Base-by-base conservation (phyloP, 352 stramenopile genomes). In the Pythium dissotocum region DNA sequence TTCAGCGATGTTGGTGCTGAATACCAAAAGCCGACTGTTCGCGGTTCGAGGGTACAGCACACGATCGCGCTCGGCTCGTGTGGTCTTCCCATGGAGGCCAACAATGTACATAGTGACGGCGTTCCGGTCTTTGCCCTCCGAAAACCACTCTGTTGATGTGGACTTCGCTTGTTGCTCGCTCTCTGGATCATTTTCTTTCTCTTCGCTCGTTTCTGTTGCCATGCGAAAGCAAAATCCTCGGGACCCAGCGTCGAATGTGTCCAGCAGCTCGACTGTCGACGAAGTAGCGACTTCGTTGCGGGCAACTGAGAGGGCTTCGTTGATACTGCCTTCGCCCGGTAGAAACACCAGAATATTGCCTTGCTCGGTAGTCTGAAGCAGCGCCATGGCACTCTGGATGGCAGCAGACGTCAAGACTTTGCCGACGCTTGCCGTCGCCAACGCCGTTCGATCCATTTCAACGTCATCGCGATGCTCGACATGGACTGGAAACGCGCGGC, bases 1-100 rank as follows among this genome's bases (percentile, higher is more conserved):
- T 46, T 79, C 73, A 6, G 73, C 66, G 6, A 77, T 46, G 40
- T 79, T 79, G 6, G 73, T 77, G 14, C 61, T 61, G 32, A 79
- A 73, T 0, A 79, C 46, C 8, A 79, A 44, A 1, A 77, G 38
- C 0, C 70, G 57, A 26, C 59, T 44, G 38, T 61, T 63, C 6
- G 42, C 7, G 1, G 32, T 36, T 14, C 28, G 46, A 5, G 69
- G 61, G 24, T 73, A 52, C 12, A 77, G 55, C 1, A 74, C 66
- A 44, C 49, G 61, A 56, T 77, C 61, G 12, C 71, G 69, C 30
- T 74, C 61, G 14, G 60, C 53, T 13, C 65, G 65, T 2, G 67
- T 55, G 33, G 58, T 57, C 24, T 74, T 75, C 10, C 64, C 61
- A 36, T 76, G 63, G 30, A 79, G 73, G 3, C 62, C 64, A 6